Evolutionary conservation across 805 yeast species (phyloP), one percentile per base, ranked within the genome.

Genomic region (Cephaloascus fragrans): DNA sequence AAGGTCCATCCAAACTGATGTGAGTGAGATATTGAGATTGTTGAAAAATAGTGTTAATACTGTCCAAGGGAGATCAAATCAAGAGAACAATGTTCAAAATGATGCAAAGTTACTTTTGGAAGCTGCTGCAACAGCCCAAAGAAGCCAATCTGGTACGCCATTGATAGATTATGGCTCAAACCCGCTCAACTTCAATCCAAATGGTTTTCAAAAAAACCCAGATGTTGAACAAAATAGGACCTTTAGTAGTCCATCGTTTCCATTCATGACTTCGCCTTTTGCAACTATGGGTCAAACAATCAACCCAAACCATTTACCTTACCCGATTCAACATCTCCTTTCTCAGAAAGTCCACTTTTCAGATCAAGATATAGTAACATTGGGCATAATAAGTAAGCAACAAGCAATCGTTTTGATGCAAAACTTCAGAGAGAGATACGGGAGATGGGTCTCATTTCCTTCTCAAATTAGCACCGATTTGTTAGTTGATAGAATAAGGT

Each of bases 391-490:
- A 14, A 49, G 74, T 1, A 48, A 64, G 32, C 54, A 57, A 3
- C 77, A 80, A 45, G 75, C 76, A 0, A 46, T 68, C 4, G 62
- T 63, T 15, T 55, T 83, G 32, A 57, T 83, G 45, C 67, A 66
- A 39, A 72, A 71, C 36, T 84, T 83, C 52, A 61, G 82, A 34
- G 73, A 77, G 37, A 69, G 81, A 48, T 83, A 79, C 50, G 86
- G 88, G 3, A 67, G 86, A 23, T 84, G 94, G 94, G 77, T 82
- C 3, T 75, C 83, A 39, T 75, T 83, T 37, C 87, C 89, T 0
- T 69, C 70, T 23, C 61, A 61, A 12, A 50, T 71, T 28, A 52
- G 77, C 3, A 67, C 80, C 0, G 69, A 61, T 16, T 62, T 59
- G 28, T 59, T 83, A 18, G 60, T 81, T 8, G 68, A 63, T 4